phyloP scores from a whole-genome alignment of 495 filamentous ascomycete genomes.

The Aspergillus campestris region DNA sequence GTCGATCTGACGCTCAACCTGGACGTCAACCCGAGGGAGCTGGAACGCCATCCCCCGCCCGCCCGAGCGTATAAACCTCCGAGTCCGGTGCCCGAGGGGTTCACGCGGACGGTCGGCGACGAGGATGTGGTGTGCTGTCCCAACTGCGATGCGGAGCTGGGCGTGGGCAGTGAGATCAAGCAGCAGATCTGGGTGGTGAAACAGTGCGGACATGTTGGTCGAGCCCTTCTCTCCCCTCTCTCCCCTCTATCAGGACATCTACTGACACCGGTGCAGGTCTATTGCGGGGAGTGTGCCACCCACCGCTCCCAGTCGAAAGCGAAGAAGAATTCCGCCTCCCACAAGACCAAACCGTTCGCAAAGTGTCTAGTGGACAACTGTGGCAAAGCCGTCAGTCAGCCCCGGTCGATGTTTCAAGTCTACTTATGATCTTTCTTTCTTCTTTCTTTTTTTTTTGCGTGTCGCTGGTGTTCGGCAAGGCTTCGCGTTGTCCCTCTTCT shows the following conservation, averaged over 20 bases:
- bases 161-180: conserved; percentile 48
- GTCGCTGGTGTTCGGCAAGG: conserved; percentile 9
- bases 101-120: conserved; percentile 54
- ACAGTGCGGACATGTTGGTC: conserved; percentile 67
- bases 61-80: conserved; percentile 51
- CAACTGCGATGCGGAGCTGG: conserved; percentile 61
- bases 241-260: conserved; percentile 4
- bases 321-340: conserved; percentile 16
- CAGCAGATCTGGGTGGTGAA: conserved; percentile 67
- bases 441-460: conserved; percentile 5
- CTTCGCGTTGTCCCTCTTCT: conserved; percentile 3
- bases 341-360: conserved; percentile 32
- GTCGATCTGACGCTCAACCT: conserved; percentile 21
- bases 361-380: conserved; percentile 47
- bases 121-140: conserved; percentile 62
- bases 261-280: conserved; percentile 41
- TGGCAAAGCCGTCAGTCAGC: conserved; percentile 26
- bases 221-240: not conserved
- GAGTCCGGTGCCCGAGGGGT: conserved; percentile 48
- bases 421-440: conserved; percentile 30
- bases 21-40: conserved; percentile 17
- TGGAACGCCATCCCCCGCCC: conserved; percentile 19
- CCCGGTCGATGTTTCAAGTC: conserved; percentile 38
- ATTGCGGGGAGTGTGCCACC: conserved; percentile 59
- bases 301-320: conserved; percentile 37